Base-by-base conservation (phyloP, 108 stramenopile genomes). In the Cyclotella distinguenda region DNA sequence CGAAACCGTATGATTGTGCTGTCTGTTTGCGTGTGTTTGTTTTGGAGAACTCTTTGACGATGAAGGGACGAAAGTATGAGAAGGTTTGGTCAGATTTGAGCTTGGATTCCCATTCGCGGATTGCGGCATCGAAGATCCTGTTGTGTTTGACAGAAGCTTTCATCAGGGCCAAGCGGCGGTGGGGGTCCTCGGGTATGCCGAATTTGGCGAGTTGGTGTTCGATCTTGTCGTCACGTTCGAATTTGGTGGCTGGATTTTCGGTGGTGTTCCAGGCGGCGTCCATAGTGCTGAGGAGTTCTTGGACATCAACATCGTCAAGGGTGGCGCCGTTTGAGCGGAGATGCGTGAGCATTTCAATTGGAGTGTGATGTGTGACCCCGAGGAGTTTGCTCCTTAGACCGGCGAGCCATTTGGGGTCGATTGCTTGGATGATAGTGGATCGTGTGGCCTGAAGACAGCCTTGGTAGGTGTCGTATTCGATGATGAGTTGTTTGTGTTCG, bases 391-490 rank as follows among this genome's bases (percentile, higher is more conserved):
- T 42, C 13, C 26, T 15, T 13, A 60, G 15, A 0, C 25, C 59
- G 6, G 40, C 40, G 18, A 60, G 38, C 59, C 59, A 60, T 60
- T 60, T 23, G 18, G 27, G 40, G 39, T 60, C 59, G 18, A 60
- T 60, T 23, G 59, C 40, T 28, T 60, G 27, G 11, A 60, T 44
- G 40, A 59, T 59, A 10, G 12, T 38, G 1, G 27, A 21, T 10
- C 57, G 35, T 27, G 40, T 39, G 35, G 22, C 38, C 9, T 21
- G 38, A 3, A 30, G 12, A 27, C 25, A 23, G 13, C n/a, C 57
- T 15, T 30, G 57, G 57, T 59, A 59, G 4, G 22, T 59, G 7
- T 59, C 21, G 35, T 40, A 39, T 19, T 59, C 38, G 23, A 18
- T 59, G 38, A 39, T 22, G 19, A 42, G 39, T 1, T 25, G 27